Evolutionary conservation across 805 yeast genomes (phyloP), one percentile per base, ranked within the genome.

Genomic region (Wickerhamiella occidentalis): DNA sequence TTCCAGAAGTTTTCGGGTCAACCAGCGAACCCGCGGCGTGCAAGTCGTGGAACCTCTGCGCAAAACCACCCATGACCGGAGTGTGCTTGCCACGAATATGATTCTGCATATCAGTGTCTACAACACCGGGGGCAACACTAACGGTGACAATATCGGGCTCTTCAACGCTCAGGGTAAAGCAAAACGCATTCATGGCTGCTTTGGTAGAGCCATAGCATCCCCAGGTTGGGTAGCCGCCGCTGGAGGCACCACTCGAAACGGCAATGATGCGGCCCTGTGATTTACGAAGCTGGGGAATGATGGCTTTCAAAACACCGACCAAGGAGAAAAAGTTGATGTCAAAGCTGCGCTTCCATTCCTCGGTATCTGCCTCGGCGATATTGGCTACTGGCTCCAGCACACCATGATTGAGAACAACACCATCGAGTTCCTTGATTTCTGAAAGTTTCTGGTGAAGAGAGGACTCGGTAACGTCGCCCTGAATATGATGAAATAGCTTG

Each of bases 111-210:
- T 69, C 70, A 1, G 98, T 90, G 61, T 85, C 85, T 1, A 92
- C 96, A 1, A 86, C 94, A 3, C 98, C 97, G 0, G 97, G 97
- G 0, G 95, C 96, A 21, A 92, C 73, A 0, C 96, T 71, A 9
- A 87, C 67, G 3, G 82, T 69, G 30, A 67, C 64, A n/a, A 86
- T 66, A 0, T 67, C 71, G 1, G 71, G 67, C 61, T 83, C 87
- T 58, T 87, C 96, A 5, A 67, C 69, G 0, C 85, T 81, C 13
- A 90, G 62, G 12, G 84, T 77, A 43, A 67, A 60, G 6, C 85
- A 79, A 47, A 86, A 73, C 58, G 81, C 87, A 63, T 90, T 87
- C 46, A 90, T 61, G 0, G 96, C 95, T 0, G 96, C 96, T 64
- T 90, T 90, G 6, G 95, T 80, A 3, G 88, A 69, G 1, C 96